Evolutionary conservation across 1,284 basidiomycete genomes (phyloP), one percentile per base, ranked within the genome.

Genomic region (Inonotus obliquus): DNA sequence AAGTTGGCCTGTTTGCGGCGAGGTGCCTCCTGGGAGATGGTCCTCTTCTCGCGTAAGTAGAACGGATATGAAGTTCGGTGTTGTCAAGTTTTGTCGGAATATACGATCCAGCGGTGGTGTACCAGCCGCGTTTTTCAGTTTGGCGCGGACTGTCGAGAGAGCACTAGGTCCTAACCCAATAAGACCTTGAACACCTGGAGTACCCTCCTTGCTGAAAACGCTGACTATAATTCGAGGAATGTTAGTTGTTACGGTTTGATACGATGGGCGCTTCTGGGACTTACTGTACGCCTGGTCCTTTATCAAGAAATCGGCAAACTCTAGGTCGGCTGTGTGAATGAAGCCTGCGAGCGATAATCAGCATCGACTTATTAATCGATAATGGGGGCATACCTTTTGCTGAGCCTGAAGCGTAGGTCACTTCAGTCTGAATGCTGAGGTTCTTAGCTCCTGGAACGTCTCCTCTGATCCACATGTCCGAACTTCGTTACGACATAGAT

Each of bases 261-360:
- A 44, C 13, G 38, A 44, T 9, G 9, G 9, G 32, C 32, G 27
- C 17, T 27, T 52, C 11, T n/a, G 17, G 23, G 29, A 73, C 83
- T 59, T 62, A 88, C 86, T 77, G 68, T 81, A 89, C n/a, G 83
- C 86, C 67, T 90, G 87, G 44, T 81, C 71, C 1, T 76, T 66
- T 47, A 89, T 74, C 0, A 69, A 75, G 69, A 79, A 83, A 2
- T 80, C 83, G 32, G 80, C 79, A 64, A 89, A 85, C 1, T 75
- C 72, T 10, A 89, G 68, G 0, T 71, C 68, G 11, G 81, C 83
- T 0, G 78, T 77, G 69, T 82, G 80, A 60, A 89, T 78, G 4
- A 77, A 72, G 14, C 86, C 84, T 78, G 58, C 2, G 17, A 44
- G 19, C 10, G 21, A 14, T 37, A 61, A 63, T 44, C 56, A 21